phyloP scores from a whole-genome alignment of 371 early-diverging fungal species.

The Encephalitozoon cuniculi region DNA sequence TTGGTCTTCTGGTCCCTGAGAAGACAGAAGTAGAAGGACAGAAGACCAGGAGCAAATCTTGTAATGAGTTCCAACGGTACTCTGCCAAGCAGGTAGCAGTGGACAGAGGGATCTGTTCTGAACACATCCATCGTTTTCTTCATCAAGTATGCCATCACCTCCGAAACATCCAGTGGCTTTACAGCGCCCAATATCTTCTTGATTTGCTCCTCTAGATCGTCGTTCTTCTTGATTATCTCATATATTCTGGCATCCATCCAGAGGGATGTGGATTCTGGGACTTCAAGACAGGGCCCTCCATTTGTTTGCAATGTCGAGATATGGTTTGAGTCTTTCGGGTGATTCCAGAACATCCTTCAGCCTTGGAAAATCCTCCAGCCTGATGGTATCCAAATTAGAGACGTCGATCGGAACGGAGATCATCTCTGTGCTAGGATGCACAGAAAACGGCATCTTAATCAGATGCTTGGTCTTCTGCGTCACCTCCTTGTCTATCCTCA shows the following conservation, averaged over 20 bases:
- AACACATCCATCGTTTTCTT: neutral
- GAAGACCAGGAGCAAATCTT: neutral
- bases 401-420: conserved; percentile 75
- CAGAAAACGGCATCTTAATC: conserved; percentile 92
- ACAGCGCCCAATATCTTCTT: neutral
- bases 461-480: conserved; percentile 81
- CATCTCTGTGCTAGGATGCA: conserved; percentile 69
- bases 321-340: neutral
- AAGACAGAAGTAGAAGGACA: neutral
- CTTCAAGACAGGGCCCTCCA: neutral
- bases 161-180: neutral
- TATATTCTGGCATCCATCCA: neutral
- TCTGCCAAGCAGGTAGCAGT: neutral
- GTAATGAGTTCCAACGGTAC: neutral
- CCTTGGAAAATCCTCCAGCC: neutral
- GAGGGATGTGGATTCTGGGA: neutral
- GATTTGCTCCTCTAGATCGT: neutral
- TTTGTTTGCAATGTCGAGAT: neutral
- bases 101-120: neutral
- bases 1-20: neutral
- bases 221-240: neutral
- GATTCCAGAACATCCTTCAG: conserved; percentile 1
- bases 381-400: neutral
- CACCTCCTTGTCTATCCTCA: conserved; percentile 86
- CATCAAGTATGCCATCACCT: neutral